Evolutionary conservation across 345 rosid species (phyloP), one percentile per base, ranked within the genome.

Genomic region (Excoecaria cochinchinensis): DNA sequence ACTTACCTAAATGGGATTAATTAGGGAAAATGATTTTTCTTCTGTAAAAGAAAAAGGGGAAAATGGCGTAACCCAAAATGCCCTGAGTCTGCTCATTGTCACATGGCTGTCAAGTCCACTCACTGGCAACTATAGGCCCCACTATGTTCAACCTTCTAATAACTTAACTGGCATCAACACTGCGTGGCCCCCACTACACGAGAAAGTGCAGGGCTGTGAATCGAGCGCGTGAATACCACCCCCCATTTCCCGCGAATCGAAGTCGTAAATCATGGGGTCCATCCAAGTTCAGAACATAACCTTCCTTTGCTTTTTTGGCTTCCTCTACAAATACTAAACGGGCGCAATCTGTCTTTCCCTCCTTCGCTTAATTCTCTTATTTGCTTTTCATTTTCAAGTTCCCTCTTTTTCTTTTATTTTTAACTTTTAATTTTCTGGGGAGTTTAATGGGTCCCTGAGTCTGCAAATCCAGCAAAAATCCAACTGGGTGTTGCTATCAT

Each of bases 81-180:
- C 2, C 31, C 31, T 31, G 31, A 31, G 53, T 60, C 67, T 57
- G 61, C 72, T 71, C 78, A 4, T 3, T 40, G 80, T 80, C 89
- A 82, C 87, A 79, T 84, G 87, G 67, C n/a, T 14, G 56, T 72
- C 86, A 78, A 77, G 76, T 77, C 77, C 74, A 51, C n/a, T 71
- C 38, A 25, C 48, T 14, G 8, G 6, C 1, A 16, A 12, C 68
- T 58, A n/a, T 0, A 8, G 50, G 82, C 24, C 77, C 81, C 76
- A 77, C 78, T 77, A 13, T 1, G 53, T 58, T 4, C 16, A 6
- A 15, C 21, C 21, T 50, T 39, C 73, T 17, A 17, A 19, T 50
- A 51, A 72, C 82, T 76, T 79, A 79, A 76, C 89, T 83, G 85
- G 82, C 81, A 51, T 56, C 85, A 81, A 73, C 86, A 79, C 69